Evolutionary conservation across 805 yeast genomes (phyloP).

Genomic region (Suhomyces vadensis): DNA sequence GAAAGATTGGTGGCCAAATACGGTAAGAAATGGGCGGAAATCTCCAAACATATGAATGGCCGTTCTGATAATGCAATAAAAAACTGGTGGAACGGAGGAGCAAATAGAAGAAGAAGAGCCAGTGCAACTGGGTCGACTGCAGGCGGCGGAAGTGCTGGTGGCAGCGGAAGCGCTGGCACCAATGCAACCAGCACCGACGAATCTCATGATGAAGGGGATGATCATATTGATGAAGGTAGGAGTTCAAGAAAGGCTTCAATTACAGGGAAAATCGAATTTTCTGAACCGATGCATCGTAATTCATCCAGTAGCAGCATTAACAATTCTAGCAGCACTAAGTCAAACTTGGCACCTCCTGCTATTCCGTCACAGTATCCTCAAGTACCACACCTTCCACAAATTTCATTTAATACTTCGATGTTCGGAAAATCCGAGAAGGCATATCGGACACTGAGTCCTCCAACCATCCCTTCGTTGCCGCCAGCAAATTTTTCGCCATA

Average conservation of each 20-base stretch:
- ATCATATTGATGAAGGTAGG: neutral
- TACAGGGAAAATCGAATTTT: neutral
- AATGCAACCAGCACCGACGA: neutral
- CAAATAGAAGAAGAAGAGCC: constrained; percentile 71
- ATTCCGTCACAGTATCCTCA: constrained; percentile 1
- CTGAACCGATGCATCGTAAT: neutral
- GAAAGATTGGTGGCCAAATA: constrained; percentile 75
- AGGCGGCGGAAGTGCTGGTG: neutral
- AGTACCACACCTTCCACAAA: constrained; percentile 9
- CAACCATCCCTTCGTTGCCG: constrained; percentile 11
- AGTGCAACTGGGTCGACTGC: neutral
- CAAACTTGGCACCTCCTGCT: neutral
- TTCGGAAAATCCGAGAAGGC: constrained; percentile 24
- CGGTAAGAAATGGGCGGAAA: constrained; percentile 94
- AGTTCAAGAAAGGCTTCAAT: neutral
- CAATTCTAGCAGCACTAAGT: neutral
- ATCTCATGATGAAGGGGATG: constrained; percentile 2
- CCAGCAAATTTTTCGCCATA: constrained; percentile 1
- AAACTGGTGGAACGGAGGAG: constrained; percentile 97
- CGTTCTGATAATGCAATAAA: constrained; percentile 89
- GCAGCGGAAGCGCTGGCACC: neutral
- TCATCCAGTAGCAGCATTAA: neutral
- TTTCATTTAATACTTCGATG: constrained; percentile 45
- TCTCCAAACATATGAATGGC: constrained; percentile 83
- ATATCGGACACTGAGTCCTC: constrained; percentile 1